Evolutionary conservation across 2,329 filamentous ascomycete species (phyloP).

Genomic region (Phaeoacremonium minimum): DNA sequence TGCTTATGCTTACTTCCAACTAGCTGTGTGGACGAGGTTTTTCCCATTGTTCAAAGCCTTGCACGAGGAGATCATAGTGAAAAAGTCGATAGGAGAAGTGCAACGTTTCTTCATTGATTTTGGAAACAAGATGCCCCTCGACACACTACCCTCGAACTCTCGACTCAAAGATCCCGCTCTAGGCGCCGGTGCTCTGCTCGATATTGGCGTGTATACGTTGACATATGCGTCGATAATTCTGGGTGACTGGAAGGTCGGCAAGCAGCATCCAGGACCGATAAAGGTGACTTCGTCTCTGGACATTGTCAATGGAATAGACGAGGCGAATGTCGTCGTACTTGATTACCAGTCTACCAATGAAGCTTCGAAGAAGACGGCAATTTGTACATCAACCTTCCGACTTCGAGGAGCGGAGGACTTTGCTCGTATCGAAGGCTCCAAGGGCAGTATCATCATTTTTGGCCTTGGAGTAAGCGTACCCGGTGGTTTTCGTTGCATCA

Average conservation of each 20-base stretch:
- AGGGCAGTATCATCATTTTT: conserved; percentile 2
- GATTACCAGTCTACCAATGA: too few relatives aligned
- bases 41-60: conserved; percentile 22
- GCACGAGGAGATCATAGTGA: conserved; percentile 19
- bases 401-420: conserved; percentile 1
- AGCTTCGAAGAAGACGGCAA: too few relatives aligned
- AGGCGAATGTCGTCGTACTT: conserved; percentile 4
- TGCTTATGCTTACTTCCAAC: too few relatives aligned
- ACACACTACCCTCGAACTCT: conserved; percentile 12
- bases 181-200: conserved; percentile 22
- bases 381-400: conserved; percentile 3
- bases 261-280: not conserved
- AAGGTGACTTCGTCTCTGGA: conserved; percentile 3
- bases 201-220: conserved; percentile 24
- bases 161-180: conserved; percentile 19
- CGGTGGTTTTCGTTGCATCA: conserved; percentile 1
- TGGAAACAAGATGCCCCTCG: conserved; percentile 18
- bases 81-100: conserved; percentile 20
- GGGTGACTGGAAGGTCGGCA: conserved; percentile 4
- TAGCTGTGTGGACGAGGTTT: conserved; percentile 30
- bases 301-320: conserved; percentile 3
- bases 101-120: conserved; percentile 21
- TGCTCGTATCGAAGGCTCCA: conserved; percentile 3
- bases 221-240: conserved; percentile 11
- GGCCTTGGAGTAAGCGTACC: not conserved